A percentile compares a stretch with the other conserved stretches of the same genome.
phyloP scores from a whole-genome alignment of 2,329 filamentous ascomycete species.

The Penicillium sp. region DNA sequence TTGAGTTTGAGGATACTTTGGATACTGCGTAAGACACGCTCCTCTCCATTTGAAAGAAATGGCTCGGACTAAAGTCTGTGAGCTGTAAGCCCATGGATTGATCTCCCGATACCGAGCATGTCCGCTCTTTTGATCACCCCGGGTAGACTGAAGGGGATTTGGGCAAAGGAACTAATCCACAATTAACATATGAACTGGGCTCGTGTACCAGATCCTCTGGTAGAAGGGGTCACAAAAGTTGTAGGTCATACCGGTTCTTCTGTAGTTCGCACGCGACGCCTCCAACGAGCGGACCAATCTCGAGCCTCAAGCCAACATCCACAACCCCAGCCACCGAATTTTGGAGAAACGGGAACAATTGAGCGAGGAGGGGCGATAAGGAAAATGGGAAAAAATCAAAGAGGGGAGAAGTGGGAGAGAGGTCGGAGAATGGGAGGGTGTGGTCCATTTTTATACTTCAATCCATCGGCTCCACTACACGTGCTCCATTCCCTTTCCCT shows the following conservation, averaged over 20 bases:
- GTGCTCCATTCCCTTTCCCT: constrained; percentile 5
- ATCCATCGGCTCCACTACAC: constrained; percentile 13
- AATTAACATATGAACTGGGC: background rate
- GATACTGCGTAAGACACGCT: background rate
- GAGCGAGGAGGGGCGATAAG: background rate
- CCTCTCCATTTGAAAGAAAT: background rate
- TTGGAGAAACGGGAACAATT: constrained; percentile 1
- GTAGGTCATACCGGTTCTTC: constrained; percentile 13
- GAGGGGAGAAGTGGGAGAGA: background rate
- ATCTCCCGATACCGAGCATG: background rate
- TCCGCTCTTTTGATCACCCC: background rate
- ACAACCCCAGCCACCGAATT: constrained; percentile 23
- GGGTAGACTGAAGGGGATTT: background rate
- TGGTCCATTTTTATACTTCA: constrained; percentile 18
- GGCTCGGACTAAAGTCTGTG: constrained; percentile 1
- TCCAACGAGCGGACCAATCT: constrained; percentile 15
- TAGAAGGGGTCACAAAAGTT: background rate
- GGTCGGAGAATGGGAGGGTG: constrained; percentile 1
- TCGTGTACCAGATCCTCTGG: background rate
- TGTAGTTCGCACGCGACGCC: constrained; percentile 16
- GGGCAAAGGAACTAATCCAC: constrained; percentile 1
- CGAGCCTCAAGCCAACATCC: constrained; percentile 9
- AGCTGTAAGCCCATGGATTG: background rate
- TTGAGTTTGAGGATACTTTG: constrained; percentile 12
- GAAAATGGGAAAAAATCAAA: background rate